These are phyloP conservation scores for Oemleria cerasiformis DNA, from an alignment of 306 rosid genomes.

Conservation along the genomic window DNA sequence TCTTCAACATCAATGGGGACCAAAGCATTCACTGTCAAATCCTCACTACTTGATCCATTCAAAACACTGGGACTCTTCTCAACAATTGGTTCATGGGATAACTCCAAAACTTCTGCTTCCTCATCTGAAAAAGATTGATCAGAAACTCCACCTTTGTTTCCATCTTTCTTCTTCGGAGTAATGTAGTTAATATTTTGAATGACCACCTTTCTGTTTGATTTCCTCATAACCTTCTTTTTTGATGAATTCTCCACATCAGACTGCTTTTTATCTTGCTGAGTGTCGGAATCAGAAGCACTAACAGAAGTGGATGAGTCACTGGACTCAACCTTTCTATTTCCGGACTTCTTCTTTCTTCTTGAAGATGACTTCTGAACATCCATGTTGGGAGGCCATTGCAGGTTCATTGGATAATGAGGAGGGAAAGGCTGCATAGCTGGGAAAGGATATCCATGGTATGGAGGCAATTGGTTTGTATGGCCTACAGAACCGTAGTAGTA, in stretches of 20 bases:
- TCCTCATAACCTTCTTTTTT: slow-evolving; percentile 38
- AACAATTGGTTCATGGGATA: slow-evolving; percentile 27
- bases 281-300: slow-evolving; percentile 42
- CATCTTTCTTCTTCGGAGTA: slow-evolving; percentile 59
- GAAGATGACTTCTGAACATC: slow-evolving; percentile 36
- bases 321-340: slow-evolving; percentile 20
- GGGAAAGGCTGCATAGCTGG: slow-evolving; percentile 46
- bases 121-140: slow-evolving; percentile 44
- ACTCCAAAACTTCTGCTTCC: slow-evolving; percentile 42
- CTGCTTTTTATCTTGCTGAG: slow-evolving; percentile 29
- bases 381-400: slow-evolving; percentile 53
- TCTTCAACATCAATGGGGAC: slow-evolving; percentile 35
- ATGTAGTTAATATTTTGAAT: slow-evolving; percentile 71
- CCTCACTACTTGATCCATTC: slow-evolving; percentile 27
- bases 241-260: slow-evolving; percentile 37
- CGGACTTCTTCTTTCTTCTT: slow-evolving; percentile 39
- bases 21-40: slow-evolving; percentile 17
- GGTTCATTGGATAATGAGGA: slow-evolving; percentile 42
- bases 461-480: slow-evolving; percentile 41
- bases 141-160: slow-evolving; percentile 43
- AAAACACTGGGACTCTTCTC: not conserved
- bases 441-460: slow-evolving; percentile 53
- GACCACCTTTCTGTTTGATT: slow-evolving; percentile 55
- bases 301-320: slow-evolving; percentile 29
- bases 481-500: slow-evolving; percentile 47